phyloP scores from a whole-genome alignment of 108 stramenopile species.

The Pseudonitzschia multistriata region DNA sequence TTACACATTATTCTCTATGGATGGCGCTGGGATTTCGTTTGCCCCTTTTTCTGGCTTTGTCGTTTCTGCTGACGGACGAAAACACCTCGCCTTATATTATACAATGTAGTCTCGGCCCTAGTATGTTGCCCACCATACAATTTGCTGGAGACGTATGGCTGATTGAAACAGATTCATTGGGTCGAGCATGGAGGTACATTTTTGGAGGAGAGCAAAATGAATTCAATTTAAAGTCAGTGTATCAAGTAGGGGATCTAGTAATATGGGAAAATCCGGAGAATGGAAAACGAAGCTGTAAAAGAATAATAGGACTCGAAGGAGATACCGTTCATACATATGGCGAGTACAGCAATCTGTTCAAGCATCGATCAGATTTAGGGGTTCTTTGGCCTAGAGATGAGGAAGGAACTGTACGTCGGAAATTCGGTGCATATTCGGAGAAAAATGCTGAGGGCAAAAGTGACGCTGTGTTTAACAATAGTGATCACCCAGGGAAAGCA shows the following conservation, averaged over 20 bases:
- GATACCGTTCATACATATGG: slow-evolving; percentile 55
- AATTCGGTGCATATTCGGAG: not conserved
- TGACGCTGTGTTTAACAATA: not conserved
- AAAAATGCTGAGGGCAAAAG: not conserved
- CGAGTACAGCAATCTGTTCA: slow-evolving; percentile 40
- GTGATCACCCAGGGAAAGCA: not conserved
- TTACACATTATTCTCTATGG: slow-evolving; percentile 15
- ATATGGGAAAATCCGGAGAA: slow-evolving; percentile 51
- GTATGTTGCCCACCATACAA: slow-evolving; percentile 80
- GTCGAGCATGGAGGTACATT: slow-evolving; percentile 36
- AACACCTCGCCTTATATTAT: slow-evolving; percentile 54
- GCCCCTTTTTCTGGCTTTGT: slow-evolving; percentile 27
- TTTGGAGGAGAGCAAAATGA: slow-evolving; percentile 20
- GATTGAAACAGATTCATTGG: slow-evolving; percentile 38
- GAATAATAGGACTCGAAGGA: slow-evolving; percentile 71
- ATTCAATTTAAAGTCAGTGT: not conserved
- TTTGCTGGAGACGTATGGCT: slow-evolving; percentile 62
- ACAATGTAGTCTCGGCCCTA: slow-evolving; percentile 55
- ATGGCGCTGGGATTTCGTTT: slow-evolving; percentile 28
- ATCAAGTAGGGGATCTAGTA: slow-evolving; percentile 55
- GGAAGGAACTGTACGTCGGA: slow-evolving; percentile 8
- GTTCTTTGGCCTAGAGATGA: slow-evolving; percentile 34
- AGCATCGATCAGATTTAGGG: slow-evolving; percentile 21
- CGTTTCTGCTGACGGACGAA: slow-evolving; percentile 20
- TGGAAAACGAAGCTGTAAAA: slow-evolving; percentile 51